These are phyloP conservation scores for Agastache rugosa DNA, from an alignment of 257 asterid species.

Conservation along the genomic window DNA sequence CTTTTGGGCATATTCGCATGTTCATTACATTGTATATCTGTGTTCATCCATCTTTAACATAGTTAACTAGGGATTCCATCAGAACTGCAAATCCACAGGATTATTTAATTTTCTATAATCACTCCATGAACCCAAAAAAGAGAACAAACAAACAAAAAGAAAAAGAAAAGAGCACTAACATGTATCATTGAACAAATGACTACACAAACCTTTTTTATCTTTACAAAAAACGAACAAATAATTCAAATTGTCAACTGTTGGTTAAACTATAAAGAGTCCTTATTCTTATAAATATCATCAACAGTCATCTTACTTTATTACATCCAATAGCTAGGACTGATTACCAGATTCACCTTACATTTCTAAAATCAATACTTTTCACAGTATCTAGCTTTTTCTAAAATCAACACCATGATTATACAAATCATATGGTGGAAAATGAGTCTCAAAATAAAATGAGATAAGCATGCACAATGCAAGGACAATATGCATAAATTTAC, in stretches of 20 bases:
- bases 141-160: neutral
- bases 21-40: conserved; percentile 8
- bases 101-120: conserved; percentile 16
- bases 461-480: conserved; percentile 18
- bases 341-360: conserved; percentile 15
- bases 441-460: neutral
- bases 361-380: neutral
- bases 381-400: neutral
- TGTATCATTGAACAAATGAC: neutral
- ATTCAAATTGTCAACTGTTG: conserved; percentile 14
- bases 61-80: conserved; percentile 21
- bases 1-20: neutral
- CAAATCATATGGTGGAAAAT: conserved; percentile 12
- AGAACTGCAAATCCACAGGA: conserved; percentile 21
- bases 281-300: conserved; percentile 18
- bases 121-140: neutral
- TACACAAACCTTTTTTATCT: neutral
- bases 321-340: conserved; percentile 24
- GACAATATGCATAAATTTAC: conserved; percentile 51
- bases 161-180: neutral
- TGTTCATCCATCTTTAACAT: conserved; percentile 12
- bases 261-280: conserved; percentile 16
- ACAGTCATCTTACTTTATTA: conserved; percentile 21
- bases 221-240: neutral
- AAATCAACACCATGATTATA: neutral